Evolutionary conservation across 2,329 filamentous ascomycete genomes (phyloP).

Genomic region (Pseudogymnoascus sp.): DNA sequence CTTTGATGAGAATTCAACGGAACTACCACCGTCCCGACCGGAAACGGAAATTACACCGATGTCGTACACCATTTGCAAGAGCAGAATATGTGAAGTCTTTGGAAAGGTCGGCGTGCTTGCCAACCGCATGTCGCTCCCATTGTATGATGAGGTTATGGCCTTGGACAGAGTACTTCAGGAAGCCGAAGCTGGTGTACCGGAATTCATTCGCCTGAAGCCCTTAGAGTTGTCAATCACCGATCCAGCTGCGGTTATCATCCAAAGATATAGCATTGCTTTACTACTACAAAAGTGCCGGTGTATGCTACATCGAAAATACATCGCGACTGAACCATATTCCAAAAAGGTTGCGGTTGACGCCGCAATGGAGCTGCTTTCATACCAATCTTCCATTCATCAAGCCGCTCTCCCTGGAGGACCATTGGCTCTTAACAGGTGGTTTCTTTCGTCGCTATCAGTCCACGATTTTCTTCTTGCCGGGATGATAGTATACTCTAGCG

Average conservation of each 20-base stretch:
- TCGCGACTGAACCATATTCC: slow-evolving; percentile 42
- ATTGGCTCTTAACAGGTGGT: slow-evolving; percentile 45
- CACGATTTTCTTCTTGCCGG: slow-evolving; percentile 55
- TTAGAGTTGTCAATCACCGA: slow-evolving; percentile 43
- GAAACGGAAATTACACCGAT: slow-evolving; percentile 50
- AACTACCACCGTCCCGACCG: slow-evolving; percentile 48
- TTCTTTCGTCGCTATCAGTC: slow-evolving; percentile 46
- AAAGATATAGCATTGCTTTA: slow-evolving; percentile 43
- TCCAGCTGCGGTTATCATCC: slow-evolving; percentile 38
- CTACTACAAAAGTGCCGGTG: slow-evolving; percentile 48
- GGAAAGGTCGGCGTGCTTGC: slow-evolving; percentile 41
- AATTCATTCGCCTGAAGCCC: slow-evolving; percentile 39
- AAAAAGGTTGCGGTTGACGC: slow-evolving; percentile 41
- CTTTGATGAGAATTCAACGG: slow-evolving; percentile 45
- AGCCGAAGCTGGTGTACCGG: slow-evolving; percentile 37
- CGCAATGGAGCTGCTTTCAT: slow-evolving; percentile 39
- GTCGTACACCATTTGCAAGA: slow-evolving; percentile 46
- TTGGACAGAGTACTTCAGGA: slow-evolving; percentile 39
- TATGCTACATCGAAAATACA: slow-evolving; percentile 46
- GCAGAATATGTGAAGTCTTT: slow-evolving; percentile 39
- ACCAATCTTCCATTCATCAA: slow-evolving; percentile 40
- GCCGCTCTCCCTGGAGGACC: slow-evolving; percentile 44
- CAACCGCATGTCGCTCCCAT: slow-evolving; percentile 39
- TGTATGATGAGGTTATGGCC: slow-evolving; percentile 40
- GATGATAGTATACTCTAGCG: slow-evolving; percentile 47